Base-by-base conservation (phyloP, 2,329 filamentous ascomycete genomes). In the Ophiostoma fasciatum region DNA sequence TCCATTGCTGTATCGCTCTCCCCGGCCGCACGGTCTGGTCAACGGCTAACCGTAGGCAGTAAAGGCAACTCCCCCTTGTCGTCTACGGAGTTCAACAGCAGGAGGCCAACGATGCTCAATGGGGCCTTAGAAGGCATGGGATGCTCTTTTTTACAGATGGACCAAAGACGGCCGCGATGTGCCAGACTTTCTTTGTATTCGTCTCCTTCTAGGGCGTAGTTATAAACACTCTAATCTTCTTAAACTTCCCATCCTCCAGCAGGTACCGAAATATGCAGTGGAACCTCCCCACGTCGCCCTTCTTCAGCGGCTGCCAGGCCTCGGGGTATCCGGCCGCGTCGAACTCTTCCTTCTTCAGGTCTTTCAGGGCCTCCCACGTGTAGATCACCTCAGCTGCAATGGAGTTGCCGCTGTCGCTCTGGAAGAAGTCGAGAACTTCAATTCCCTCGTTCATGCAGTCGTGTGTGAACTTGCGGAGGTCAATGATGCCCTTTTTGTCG, bases 341-440 rank as follows among this genome's bases (percentile, higher is more conserved):
- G 11, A 33, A 33, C 14, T 33, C 31, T 4, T 33, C 31, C 31
- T 26, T 33, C n/a, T 25, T 33, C n/a, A 33, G 21, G 14, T 33
- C 31, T 21, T 25, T 33, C n/a, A 33, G 21, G 13, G 21, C 31
- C n/a, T 25, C 31, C 31, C 31, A 33, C 13, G 31, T 33, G 31
- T 33, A 33, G 21, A 33, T 33, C n/a, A 33, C 31, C 31, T 33
- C 31, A n/a, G 22, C 14, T 21, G 31, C 31, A 26, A 22, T 33
- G 7, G 21, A 25, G 9, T 26, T 25, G 14, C 21, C n/a, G 9
- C 12, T n/a, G 7, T 27, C 25, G 25, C 25, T 27, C 5, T 27
- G 25, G 25, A 30, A 30, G 17, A 30, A 30, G 18, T 30, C 28
- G 10, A 30, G 28, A 3, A 30, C 28, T 15, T 30, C 28, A 13